Evolutionary conservation across 31 red algal species (phyloP).

Genomic region (Bonnemaisonia californica): DNA sequence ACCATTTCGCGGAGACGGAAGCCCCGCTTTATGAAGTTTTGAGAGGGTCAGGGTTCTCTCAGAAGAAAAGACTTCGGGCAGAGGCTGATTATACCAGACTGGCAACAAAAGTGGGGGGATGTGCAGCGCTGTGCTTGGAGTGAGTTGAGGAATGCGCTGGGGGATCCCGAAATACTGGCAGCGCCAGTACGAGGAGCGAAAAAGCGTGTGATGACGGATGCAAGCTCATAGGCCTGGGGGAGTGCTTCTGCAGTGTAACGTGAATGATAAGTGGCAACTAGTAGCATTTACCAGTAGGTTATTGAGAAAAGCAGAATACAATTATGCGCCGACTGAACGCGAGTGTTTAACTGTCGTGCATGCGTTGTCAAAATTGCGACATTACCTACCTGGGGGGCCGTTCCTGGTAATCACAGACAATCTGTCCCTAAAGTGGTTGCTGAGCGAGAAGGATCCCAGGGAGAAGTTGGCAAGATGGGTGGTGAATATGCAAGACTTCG

Average conservation of each 20-base stretch:
- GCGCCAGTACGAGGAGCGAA: not conserved
- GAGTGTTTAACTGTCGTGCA: conserved; percentile 21
- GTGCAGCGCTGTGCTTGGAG: not conserved
- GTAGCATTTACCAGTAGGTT: conserved; percentile 22
- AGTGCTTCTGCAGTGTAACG: not conserved
- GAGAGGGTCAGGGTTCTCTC: not conserved
- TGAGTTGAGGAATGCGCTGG: not conserved
- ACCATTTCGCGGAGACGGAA: conserved; percentile 23
- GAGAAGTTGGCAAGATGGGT: conserved; percentile 21
- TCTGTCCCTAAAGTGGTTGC: conserved; percentile 4
- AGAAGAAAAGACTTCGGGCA: conserved; percentile 20
- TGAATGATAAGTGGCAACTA: not conserved
- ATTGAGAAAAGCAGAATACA: not conserved
- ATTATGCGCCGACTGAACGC: not conserved
- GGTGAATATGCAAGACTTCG: conserved; percentile 27
- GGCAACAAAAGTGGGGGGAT: conserved; percentile 8
- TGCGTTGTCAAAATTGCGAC: conserved; percentile 8
- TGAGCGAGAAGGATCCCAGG: conserved; percentile 22
- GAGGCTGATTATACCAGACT: conserved; percentile 19
- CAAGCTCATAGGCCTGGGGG: conserved; percentile 5
- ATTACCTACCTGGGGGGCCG: not conserved
- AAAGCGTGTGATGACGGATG: conserved; percentile 22
- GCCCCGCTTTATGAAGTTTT: conserved; percentile 15
- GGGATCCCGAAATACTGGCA: conserved; percentile 17
- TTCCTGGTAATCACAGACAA: conserved; percentile 29